Evolutionary conservation across 805 yeast genomes (phyloP).

Genomic region (Wickerhamomyces tratensis): DNA sequence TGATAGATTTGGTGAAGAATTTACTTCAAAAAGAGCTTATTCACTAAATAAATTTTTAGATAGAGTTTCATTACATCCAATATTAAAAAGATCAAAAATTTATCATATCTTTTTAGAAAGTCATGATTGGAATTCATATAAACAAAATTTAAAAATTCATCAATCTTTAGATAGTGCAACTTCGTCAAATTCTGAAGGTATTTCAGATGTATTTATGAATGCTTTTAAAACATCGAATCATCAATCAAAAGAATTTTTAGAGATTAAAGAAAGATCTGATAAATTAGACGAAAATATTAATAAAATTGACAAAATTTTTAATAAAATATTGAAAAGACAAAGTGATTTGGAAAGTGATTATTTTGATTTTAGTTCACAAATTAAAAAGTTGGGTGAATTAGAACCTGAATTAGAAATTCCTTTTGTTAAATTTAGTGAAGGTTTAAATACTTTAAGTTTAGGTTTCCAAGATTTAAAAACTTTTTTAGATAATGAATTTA

Average conservation of each 20-base stretch:
- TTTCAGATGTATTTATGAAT: slow-evolving; percentile 89
- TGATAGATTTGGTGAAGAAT: slow-evolving; percentile 78
- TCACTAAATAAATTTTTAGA: slow-evolving; percentile 70
- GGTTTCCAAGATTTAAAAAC: slow-evolving; percentile 34
- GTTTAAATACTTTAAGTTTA: slow-evolving; percentile 32
- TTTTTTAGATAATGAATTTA: slow-evolving; percentile 66
- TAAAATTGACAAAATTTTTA: slow-evolving; percentile 70
- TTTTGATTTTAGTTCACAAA: slow-evolving; percentile 58
- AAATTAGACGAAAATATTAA: slow-evolving; percentile 76
- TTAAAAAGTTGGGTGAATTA: slow-evolving; percentile 53
- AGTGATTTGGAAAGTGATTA: slow-evolving; percentile 67
- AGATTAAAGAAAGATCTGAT: slow-evolving; percentile 72
- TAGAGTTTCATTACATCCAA: slow-evolving; percentile 68
- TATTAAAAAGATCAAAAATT: slow-evolving; percentile 57
- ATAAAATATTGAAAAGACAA: slow-evolving; percentile 63
- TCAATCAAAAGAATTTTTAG: slow-evolving; percentile 70
- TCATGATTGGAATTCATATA: slow-evolving; percentile 64
- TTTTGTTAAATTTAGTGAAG: slow-evolving; percentile 36
- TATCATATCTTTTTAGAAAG: slow-evolving; percentile 66
- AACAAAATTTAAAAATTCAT: slow-evolving; percentile 37
- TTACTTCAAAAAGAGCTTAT: slow-evolving; percentile 73
- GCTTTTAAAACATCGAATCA: slow-evolving; percentile 73
- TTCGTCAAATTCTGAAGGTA: slow-evolving; percentile 40
- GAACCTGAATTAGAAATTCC: slow-evolving; percentile 31
- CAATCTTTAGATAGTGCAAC: slow-evolving; percentile 7